Evolutionary conservation across 495 filamentous ascomycete genomes (phyloP).

Genomic region (Penicillium roqueforti): DNA sequence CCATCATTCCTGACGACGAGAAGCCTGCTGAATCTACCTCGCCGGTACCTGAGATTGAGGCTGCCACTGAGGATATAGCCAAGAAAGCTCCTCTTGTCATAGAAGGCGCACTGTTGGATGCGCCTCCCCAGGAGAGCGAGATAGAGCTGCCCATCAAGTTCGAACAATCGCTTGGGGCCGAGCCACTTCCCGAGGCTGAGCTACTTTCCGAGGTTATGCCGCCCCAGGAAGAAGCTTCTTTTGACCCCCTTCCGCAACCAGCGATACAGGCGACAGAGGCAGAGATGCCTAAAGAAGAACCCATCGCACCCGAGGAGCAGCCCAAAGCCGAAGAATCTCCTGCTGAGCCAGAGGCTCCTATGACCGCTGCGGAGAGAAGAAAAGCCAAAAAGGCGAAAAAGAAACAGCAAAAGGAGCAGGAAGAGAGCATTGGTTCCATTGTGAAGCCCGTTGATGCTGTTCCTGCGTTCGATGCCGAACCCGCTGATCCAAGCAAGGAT

Average conservation of each 20-base stretch:
- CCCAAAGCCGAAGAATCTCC: not conserved
- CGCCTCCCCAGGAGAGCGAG: not conserved
- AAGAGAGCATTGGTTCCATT: constrained; percentile 7
- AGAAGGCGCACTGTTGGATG: not conserved
- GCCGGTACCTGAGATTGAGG: constrained; percentile 9
- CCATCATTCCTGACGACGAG: constrained; percentile 17
- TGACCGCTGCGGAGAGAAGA: constrained; percentile 33
- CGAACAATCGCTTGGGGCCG: not conserved
- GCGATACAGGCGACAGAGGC: not conserved
- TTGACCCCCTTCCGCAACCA: not conserved
- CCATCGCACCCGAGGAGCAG: not conserved
- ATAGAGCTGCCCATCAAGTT: not conserved
- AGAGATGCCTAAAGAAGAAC: not conserved
- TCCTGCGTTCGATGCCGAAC: not conserved
- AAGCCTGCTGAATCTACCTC: constrained; percentile 11
- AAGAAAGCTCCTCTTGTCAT: not conserved
- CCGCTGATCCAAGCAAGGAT: constrained; percentile 4
- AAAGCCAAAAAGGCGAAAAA: constrained; percentile 32
- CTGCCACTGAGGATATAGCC: not conserved
- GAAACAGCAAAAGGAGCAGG: constrained; percentile 15
- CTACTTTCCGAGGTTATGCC: not conserved
- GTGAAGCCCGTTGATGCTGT: not conserved
- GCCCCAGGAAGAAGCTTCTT: not conserved
- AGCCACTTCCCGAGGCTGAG: constrained; percentile 1
- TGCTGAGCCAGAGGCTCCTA: constrained; percentile 15